Base-by-base conservation (phyloP, 192 early-diverging fungal species). In the Entomortierella beljakovae region DNA sequence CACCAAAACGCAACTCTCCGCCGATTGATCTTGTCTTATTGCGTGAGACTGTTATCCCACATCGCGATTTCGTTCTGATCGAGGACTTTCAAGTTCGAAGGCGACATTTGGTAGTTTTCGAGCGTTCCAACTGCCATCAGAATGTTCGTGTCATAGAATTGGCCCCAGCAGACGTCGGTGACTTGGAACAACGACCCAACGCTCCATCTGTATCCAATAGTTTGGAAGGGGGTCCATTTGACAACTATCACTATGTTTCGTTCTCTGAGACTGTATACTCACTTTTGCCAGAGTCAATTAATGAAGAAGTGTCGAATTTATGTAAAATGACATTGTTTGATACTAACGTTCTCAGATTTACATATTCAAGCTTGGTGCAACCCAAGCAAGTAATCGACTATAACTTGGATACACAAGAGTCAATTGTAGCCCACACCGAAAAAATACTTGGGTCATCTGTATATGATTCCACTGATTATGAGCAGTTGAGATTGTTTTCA, bases 311-410 rank as follows among this genome's bases (percentile, higher is more conserved):
- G 18, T 74, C 85, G 11, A 83, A 83, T 57, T 42, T 89, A 49
- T 83, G 82, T 51, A 82, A 88, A 42, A 62, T 80, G 46, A 50
- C 70, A 6, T 71, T 81, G 26, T 86, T 72, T 55, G 80, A 81
- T 22, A 84, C 84, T 10, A 81, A 80, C 15, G 80, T 80, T 9
- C 57, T 86, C 6, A 48, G 84, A 16, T 84, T 85, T 42, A 85
- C 74, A 1, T 86, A 86, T 51, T 76, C 84, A 28, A 80, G 75
- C 31, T 56, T 86, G 33, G 64, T 80, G 25, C 84, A 86, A 49
- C 84, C 84, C 7, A 82, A 81, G 46, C 84, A 86, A 57, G 85
- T 86, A 13, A 74, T 86, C 55, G 91, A 92, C 67, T 94, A 91
- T 57, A 80, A 91, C 67, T 86, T 94, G 88, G 54, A 65, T 6